These are phyloP conservation scores for Metarhizium album DNA, from an alignment of 2,329 filamentous ascomycete species.

Conservation along the genomic window DNA sequence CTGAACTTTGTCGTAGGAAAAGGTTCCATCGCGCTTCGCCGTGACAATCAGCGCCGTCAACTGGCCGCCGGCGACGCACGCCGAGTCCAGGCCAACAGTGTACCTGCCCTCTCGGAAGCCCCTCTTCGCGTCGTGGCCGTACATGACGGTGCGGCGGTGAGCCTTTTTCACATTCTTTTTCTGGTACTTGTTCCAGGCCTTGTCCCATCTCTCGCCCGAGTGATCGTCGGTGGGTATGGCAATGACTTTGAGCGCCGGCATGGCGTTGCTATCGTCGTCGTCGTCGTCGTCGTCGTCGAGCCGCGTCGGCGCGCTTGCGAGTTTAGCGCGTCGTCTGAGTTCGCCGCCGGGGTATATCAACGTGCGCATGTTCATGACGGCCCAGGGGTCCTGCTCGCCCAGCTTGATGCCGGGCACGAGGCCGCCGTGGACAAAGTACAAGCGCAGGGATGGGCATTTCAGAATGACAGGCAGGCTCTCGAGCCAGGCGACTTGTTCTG, in stretches of 20 bases:
- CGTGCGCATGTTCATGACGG: conserved; percentile 87
- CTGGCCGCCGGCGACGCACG: conserved; percentile 64
- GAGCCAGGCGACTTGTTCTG: conserved; percentile 59
- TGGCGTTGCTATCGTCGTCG: conserved; percentile 4
- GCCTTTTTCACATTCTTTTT: conserved; percentile 15
- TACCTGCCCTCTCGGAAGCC: conserved; percentile 54
- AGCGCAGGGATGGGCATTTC: conserved; percentile 51
- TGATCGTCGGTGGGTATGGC: conserved; percentile 30
- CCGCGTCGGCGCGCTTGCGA: background rate
- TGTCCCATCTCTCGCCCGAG: conserved; percentile 56
- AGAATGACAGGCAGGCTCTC: conserved; percentile 67
- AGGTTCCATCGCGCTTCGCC: conserved; percentile 23
- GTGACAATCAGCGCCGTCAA: conserved; percentile 71
- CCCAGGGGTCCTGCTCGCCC: conserved; percentile 61
- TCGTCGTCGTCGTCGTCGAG: conserved; percentile 9
- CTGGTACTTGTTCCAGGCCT: conserved; percentile 47
- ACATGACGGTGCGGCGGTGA: conserved; percentile 58
- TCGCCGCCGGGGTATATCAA: conserved; percentile 45
- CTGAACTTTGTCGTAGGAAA: conserved; percentile 28
- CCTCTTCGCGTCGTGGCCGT: conserved; percentile 72
- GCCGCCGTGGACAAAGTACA: conserved; percentile 73
- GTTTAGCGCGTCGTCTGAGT: conserved; percentile 24
- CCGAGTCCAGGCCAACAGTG: conserved; percentile 76
- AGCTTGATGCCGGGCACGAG: conserved; percentile 66
- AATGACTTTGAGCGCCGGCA: conserved; percentile 12